Evolutionary conservation across 1,139 yeast species (phyloP), one percentile per base, ranked within the genome.

Genomic region (Magnusiomyces paraingens): DNA sequence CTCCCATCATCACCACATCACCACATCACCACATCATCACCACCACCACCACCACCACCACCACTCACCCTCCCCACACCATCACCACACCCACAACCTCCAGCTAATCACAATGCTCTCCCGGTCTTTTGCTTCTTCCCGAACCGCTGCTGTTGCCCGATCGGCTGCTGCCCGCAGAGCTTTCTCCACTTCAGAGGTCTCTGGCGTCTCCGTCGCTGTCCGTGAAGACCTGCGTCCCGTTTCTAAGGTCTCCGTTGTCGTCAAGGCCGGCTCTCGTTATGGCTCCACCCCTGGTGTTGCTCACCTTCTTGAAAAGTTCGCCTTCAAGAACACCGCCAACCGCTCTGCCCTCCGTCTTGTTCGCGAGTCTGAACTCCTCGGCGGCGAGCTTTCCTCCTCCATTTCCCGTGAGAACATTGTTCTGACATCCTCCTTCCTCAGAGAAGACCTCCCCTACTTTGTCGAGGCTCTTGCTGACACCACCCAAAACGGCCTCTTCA

Each of bases 291-390:
- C 90, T 58, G 99, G 99, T 72, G 74, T 85, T 60, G 79, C 98
- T 51, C 98, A 93, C 72, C 75, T 90, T 63, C 79, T 91, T 66
- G 82, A 94, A 65, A 82, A 90, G 73, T 90, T 82, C 73, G 85
- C 85, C 66, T 93, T 86, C 78, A 62, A 87, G 72, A 86, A 86
- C 78, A 90, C 96, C 59, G 78, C 79, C 61, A 71, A 82, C 64
- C 89, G 90, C 73, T 86, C 96, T 39, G 96, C 95, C 36, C 79
- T 93, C 69, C 87, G 99, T 76, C 79, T 91, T 67, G 86, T 91
- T 66, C 86, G 99, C 74, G 99, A 94, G 75, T 76, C 93, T 55
- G 99, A 94, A 76, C 81, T 93, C 62, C 79, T 93, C 64, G 99
- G 99, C 61, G 98, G 96, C 68, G 74, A 73, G 60, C 81, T 89